Percentiles rank a stretch among this genome's conserved stretches.
phyloP scores from a whole-genome alignment of 768 basidiomycete species.

The Galerina sulciceps region DNA sequence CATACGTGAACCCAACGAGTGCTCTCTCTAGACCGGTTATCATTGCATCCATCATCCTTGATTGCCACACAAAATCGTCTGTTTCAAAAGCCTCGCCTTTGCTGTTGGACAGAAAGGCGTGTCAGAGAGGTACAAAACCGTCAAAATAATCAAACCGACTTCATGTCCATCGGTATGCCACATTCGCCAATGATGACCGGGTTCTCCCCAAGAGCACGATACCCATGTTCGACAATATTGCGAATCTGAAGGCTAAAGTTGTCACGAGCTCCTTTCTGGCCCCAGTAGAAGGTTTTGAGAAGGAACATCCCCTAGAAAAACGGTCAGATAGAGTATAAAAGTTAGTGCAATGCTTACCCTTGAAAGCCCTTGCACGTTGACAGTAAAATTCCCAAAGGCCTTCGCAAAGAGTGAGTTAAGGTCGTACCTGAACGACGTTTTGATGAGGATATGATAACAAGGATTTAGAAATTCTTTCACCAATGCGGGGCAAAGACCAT shows the following conservation, averaged over 20 bases:
- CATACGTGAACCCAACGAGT: conserved; percentile 86
- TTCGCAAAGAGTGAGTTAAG: conserved; percentile 87
- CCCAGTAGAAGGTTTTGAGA: conserved; percentile 84
- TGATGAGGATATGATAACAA: not conserved
- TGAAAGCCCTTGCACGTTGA: conserved; percentile 93
- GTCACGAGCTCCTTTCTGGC: conserved; percentile 75
- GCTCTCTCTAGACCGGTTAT: conserved; percentile 79
- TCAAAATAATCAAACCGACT: conserved; percentile 58
- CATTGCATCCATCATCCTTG: conserved; percentile 94
- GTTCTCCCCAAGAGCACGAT: conserved; percentile 73
- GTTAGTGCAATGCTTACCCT: conserved; percentile 51
- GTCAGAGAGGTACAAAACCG: not conserved
- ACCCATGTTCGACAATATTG: conserved; percentile 74
- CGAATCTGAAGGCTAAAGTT: conserved; percentile 85
- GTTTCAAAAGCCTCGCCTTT: conserved; percentile 70
- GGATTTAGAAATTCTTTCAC: conserved; percentile 15
- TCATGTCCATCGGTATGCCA: conserved; percentile 97
- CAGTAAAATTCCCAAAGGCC: conserved; percentile 81
- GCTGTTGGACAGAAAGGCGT: conserved; percentile 38
- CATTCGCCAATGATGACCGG: conserved; percentile 93
- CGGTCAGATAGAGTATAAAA: not conserved
- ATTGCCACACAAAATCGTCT: conserved; percentile 82
- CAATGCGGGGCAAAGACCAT: conserved; percentile 45
- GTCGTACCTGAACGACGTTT: conserved; percentile 80
- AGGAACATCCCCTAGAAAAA: conserved; percentile 82